phyloP scores from a whole-genome alignment of 345 rosid species.

The Adansonia digitata region DNA sequence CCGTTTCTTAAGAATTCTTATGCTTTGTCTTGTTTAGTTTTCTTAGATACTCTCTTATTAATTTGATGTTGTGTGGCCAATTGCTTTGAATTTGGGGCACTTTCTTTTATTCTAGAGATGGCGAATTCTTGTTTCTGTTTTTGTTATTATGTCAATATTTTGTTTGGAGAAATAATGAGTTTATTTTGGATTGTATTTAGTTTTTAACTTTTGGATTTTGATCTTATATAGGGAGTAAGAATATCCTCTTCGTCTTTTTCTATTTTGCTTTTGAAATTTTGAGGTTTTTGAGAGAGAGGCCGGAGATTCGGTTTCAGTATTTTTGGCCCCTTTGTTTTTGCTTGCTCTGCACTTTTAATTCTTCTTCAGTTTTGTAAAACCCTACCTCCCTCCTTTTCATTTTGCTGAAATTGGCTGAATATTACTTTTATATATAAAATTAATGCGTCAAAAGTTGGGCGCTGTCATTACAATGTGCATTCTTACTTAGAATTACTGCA shows the following conservation, averaged over 20 bases:
- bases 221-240: background rate
- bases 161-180: background rate
- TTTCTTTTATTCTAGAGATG: background rate
- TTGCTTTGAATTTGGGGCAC: slow-evolving; percentile 9
- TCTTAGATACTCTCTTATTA: background rate
- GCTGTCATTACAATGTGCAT: background rate
- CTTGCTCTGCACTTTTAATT: too few species aligned
- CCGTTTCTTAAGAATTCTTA: background rate
- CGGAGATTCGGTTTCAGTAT: background rate
- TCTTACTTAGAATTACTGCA: too few species aligned
- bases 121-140: background rate
- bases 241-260: slow-evolving; percentile 1
- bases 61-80: background rate
- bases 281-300: background rate
- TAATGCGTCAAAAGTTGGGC: background rate
- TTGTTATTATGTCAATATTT: background rate
- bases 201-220: background rate
- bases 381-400: background rate
- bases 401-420: background rate
- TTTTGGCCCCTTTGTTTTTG: background rate
- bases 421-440: background rate
- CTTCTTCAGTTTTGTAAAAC: background rate
- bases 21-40: too few species aligned
- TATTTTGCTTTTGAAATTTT: background rate
- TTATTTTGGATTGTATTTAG: background rate